Evolutionary conservation across 208 protist genomes (phyloP).

Genomic region (Leptomonas pyrrhocoris): DNA sequence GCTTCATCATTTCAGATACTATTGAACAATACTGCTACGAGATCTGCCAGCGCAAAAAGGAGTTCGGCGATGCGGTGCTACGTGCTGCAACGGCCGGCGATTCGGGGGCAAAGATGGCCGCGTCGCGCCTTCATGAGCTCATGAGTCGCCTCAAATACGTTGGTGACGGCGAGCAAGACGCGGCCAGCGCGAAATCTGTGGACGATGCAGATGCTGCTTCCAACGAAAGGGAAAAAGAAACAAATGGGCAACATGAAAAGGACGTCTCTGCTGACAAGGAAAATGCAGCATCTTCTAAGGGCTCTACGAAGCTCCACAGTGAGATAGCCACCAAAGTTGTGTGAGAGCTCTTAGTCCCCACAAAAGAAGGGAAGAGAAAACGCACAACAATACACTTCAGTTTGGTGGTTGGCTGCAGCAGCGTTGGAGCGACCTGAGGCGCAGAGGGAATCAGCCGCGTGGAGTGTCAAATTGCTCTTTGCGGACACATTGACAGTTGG

Average conservation of each 20-base stretch:
- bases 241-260: neutral
- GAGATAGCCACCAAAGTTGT: neutral
- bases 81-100: constrained; percentile 77
- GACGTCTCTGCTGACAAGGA: too few species aligned
- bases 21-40: constrained; percentile 95
- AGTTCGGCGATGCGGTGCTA: constrained; percentile 90
- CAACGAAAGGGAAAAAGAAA: neutral
- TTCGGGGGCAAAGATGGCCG: constrained; percentile 59
- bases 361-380: too few species aligned
- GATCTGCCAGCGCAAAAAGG: constrained; percentile 93
- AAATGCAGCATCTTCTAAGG: neutral
- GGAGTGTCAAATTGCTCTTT: too few species aligned
- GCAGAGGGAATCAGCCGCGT: too few species aligned
- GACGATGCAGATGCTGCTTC: neutral
- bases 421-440: too few species aligned
- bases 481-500: too few species aligned
- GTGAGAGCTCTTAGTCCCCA: too few species aligned
- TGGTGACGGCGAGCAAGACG: constrained; percentile 24
- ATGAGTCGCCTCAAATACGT: constrained; percentile 80
- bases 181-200: neutral
- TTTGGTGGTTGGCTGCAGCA: too few species aligned
- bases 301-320: neutral
- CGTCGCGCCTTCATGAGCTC: constrained; percentile 81
- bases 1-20: constrained; percentile 92
- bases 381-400: too few species aligned